phyloP scores from a whole-genome alignment of 1,139 yeast genomes.

The Petasospora rhodanensis region DNA sequence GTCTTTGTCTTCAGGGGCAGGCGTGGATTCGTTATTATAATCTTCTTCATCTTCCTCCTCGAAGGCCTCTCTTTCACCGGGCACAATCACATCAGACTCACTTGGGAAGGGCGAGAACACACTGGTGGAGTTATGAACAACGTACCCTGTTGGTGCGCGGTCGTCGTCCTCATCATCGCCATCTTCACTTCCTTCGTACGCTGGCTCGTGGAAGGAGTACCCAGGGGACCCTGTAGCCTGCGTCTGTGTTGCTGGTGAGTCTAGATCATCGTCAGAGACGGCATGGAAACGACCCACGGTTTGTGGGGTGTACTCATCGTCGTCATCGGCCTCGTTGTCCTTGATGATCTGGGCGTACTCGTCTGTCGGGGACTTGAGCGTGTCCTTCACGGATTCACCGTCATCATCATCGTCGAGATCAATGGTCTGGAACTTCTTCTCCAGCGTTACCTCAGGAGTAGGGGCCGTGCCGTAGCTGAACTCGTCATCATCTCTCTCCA shows the following conservation, averaged over 20 bases:
- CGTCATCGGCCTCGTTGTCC: constrained; percentile 11
- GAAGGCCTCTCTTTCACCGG: constrained; percentile 1
- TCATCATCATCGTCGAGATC: constrained; percentile 17
- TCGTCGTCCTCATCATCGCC: not conserved
- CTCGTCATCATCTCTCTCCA: constrained; percentile 11
- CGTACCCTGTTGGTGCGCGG: constrained; percentile 3
- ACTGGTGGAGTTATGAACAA: constrained; percentile 11
- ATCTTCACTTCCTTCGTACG: constrained; percentile 5
- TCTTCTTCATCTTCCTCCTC: not conserved
- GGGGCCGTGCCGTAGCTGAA: constrained; percentile 7
- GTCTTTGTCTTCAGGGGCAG: too few species aligned
- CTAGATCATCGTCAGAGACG: constrained; percentile 25
- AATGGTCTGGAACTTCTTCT: constrained; percentile 19
- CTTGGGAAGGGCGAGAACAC: constrained; percentile 15
- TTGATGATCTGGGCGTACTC: constrained; percentile 6
- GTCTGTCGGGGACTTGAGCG: not conserved
- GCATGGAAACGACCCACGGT: constrained; percentile 19
- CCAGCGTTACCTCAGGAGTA: constrained; percentile 15
- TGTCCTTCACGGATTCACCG: constrained; percentile 13
- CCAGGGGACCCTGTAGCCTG: too few species aligned
- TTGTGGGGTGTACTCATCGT: constrained; percentile 18
- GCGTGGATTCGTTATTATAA: too few species aligned
- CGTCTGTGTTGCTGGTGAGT: too few species aligned
- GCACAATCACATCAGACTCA: constrained; percentile 8
- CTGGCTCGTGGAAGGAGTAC: too few species aligned